phyloP scores from a whole-genome alignment of 2,329 filamentous ascomycete species.

The Aureobasidium sp. region DNA sequence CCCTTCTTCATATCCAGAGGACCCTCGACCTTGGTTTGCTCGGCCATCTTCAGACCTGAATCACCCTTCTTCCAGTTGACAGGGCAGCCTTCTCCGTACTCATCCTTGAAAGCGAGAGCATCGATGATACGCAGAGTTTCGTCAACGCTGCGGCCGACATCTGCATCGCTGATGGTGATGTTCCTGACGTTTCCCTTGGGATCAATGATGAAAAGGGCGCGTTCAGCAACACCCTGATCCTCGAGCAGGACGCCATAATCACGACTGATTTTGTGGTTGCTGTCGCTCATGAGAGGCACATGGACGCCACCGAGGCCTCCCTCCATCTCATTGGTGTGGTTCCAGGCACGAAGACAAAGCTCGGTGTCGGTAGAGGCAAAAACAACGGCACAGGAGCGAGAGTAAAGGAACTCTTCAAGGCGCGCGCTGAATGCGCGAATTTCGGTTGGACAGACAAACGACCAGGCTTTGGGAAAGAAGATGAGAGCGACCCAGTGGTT shows the following conservation, averaged over 20 bases:
- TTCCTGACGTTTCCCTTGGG: conserved; percentile 51
- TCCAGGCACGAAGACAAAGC: conserved; percentile 52
- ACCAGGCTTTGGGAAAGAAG: conserved; percentile 62
- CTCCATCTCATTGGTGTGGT: conserved; percentile 48
- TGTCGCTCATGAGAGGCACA: conserved; percentile 55
- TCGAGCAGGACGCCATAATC: conserved; percentile 58
- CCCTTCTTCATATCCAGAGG: conserved; percentile 24
- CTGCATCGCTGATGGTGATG: conserved; percentile 59
- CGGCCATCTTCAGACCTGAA: conserved; percentile 22
- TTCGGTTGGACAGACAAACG: conserved; percentile 59
- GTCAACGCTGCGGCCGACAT: conserved; percentile 56
- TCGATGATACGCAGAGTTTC: conserved; percentile 52
- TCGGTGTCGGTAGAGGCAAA: conserved; percentile 56
- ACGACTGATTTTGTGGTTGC: conserved; percentile 51
- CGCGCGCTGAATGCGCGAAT: conserved; percentile 58
- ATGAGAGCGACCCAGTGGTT: conserved; percentile 55
- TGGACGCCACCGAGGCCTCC: conserved; percentile 54
- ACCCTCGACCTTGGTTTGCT: conserved; percentile 21
- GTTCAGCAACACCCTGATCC: conserved; percentile 54
- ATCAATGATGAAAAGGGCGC: conserved; percentile 59
- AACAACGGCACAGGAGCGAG: conserved; percentile 51
- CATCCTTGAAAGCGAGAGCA: conserved; percentile 40
- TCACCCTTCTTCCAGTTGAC: conserved; percentile 29
- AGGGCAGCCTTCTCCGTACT: conserved; percentile 33
- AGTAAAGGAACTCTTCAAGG: conserved; percentile 48